Conservation (phyloP, 2,329 filamentous ascomycete genomes). For the Trichophyton benhamiae region DNA sequence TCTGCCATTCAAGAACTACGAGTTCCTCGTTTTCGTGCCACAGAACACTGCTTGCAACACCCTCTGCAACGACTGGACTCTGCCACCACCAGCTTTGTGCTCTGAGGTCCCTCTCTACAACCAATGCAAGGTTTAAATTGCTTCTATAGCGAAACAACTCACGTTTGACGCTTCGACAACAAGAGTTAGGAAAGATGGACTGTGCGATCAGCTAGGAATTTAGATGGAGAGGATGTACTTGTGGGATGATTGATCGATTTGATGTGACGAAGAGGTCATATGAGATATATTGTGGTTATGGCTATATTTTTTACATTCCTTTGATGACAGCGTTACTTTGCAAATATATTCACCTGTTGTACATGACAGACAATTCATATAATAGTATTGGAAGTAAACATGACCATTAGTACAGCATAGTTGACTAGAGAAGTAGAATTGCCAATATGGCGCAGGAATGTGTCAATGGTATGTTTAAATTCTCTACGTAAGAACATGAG, state of each 20-base stretch:
- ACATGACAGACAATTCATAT: background rate
- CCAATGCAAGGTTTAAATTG: slow-evolving; percentile 20
- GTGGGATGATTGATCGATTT: too few relatives aligned
- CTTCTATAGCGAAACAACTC: background rate
- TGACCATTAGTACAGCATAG: background rate
- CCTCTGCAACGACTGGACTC: slow-evolving; percentile 25
- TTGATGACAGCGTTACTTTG: background rate
- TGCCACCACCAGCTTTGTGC: slow-evolving; percentile 23
- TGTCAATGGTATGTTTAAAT: too few relatives aligned
- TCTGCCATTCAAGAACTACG: slow-evolving; percentile 26
- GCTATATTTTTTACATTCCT: background rate
- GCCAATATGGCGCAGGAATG: too few relatives aligned
- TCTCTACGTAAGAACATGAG: too few relatives aligned
- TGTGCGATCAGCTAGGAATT: background rate
- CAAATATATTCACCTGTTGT: background rate
- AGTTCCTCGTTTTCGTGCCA: slow-evolving; percentile 30
- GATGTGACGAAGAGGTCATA: background rate
- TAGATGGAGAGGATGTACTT: background rate
- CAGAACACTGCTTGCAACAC: slow-evolving; percentile 26
- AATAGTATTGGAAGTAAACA: background rate
- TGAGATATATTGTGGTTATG: background rate
- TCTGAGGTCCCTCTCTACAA: slow-evolving; percentile 24
- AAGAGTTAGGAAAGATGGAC: background rate
- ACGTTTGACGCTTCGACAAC: background rate
- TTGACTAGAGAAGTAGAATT: background rate